These are phyloP conservation scores for Pyricularia grisea DNA, from an alignment of 2,329 filamentous ascomycete species.

Conservation along the genomic window DNA sequence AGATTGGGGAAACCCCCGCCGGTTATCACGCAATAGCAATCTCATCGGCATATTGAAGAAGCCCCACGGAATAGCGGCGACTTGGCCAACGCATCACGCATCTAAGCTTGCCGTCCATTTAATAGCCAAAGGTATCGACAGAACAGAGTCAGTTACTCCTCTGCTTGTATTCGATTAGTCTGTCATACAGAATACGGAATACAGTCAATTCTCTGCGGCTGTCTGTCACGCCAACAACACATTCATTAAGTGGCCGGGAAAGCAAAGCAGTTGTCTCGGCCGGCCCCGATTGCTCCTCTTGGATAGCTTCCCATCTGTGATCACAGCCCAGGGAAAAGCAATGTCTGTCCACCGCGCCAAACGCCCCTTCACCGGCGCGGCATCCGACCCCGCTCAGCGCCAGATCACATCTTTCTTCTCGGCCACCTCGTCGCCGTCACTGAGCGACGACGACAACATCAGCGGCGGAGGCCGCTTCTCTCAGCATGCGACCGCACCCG, in stretches of 20 bases:
- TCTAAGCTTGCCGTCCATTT: not conserved
- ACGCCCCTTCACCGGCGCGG: constrained; percentile 50
- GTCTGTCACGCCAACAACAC: not conserved
- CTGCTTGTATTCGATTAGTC: not conserved
- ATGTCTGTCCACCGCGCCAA: constrained; percentile 50
- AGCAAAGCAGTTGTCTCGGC: not conserved
- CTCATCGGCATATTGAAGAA: not conserved
- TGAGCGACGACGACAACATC: constrained; percentile 9
- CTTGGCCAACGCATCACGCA: not conserved
- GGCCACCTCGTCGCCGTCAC: constrained; percentile 12
- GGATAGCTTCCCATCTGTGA: not conserved
- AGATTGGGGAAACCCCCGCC: not conserved
- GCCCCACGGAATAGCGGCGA: not conserved
- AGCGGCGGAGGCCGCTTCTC: not conserved
- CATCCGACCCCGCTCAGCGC: constrained; percentile 47
- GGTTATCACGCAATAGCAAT: not conserved
- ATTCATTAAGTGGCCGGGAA: not conserved
- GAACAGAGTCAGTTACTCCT: not conserved
- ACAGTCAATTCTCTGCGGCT: not conserved
- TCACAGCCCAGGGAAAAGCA: not conserved
- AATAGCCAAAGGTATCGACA: not conserved
- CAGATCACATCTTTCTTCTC: constrained; percentile 56
- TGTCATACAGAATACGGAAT: not conserved
- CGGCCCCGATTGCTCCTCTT: not conserved
- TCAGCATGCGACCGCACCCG: constrained; percentile 11